Evolutionary conservation across 176 grass and related monocot species (phyloP).

Genomic region (Thalia dealbata): DNA sequence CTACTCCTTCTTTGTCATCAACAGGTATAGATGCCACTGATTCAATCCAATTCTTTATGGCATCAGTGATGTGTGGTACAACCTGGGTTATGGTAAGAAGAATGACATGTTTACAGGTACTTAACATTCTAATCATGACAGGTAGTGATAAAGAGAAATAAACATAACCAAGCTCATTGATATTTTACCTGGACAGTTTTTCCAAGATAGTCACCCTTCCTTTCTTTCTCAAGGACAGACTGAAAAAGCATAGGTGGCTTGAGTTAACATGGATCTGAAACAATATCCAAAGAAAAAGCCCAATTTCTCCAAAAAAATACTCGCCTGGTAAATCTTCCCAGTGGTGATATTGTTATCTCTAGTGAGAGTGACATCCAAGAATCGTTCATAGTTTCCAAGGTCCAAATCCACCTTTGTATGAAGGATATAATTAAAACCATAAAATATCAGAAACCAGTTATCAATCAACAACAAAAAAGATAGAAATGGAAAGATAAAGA

Average conservation of each 20-base stretch:
- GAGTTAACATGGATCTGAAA: not conserved
- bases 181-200: conserved; percentile 79
- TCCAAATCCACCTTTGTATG: conserved; percentile 76
- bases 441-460: no score
- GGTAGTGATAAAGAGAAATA: not conserved
- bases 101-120: not conserved
- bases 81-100: conserved; percentile 39
- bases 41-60: conserved; percentile 93
- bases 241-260: conserved; percentile 28
- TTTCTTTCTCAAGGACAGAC: conserved; percentile 97
- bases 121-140: no score
- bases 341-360: conserved; percentile 93
- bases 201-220: conserved; percentile 82
- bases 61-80: conserved; percentile 92
- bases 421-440: not conserved
- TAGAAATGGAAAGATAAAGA: not conserved
- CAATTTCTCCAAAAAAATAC: not conserved
- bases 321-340: conserved; percentile 95
- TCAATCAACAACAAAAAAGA: no score
- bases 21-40: conserved; percentile 79
- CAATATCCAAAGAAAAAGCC: not conserved
- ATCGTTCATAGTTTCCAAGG: conserved; percentile 92
- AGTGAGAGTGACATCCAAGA: conserved; percentile 82
- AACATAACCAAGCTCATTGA: not conserved
- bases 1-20: conserved; percentile 53